Evolutionary conservation across 768 basidiomycete genomes (phyloP).

Genomic region (Lentinula lateritia): DNA sequence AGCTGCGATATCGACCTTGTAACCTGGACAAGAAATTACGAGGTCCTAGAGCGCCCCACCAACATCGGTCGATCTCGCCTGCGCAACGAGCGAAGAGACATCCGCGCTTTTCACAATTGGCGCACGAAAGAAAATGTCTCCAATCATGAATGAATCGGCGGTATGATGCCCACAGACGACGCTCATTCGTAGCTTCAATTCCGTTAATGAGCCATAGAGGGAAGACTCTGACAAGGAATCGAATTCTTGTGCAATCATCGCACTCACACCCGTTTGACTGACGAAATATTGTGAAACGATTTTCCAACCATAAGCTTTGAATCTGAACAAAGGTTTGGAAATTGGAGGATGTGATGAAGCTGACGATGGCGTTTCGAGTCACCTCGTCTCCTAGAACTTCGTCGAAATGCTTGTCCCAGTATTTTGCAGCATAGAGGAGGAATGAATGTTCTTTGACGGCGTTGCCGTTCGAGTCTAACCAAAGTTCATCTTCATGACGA

Average conservation of each 20-base stretch:
- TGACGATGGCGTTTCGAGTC: constrained; percentile 10
- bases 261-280: not conserved
- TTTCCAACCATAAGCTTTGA: constrained; percentile 25
- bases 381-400: constrained; percentile 6
- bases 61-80: constrained; percentile 22
- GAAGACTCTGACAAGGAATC: constrained; percentile 13
- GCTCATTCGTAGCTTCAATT: constrained; percentile 6
- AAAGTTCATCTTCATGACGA: too few species aligned
- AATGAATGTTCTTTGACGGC: constrained; percentile 20
- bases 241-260: not conserved
- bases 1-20: not conserved
- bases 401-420: constrained; percentile 27
- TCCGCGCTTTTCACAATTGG: constrained; percentile 1
- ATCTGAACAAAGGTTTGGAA: constrained; percentile 25
- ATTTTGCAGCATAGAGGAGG: constrained; percentile 22
- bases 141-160: constrained; percentile 20
- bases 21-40: constrained; percentile 18
- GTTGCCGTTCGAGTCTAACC: constrained; percentile 2
- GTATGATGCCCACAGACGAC: constrained; percentile 13
- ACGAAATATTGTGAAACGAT: constrained; percentile 18
- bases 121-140: constrained; percentile 16
- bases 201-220: constrained; percentile 20
- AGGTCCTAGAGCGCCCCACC: constrained; percentile 21
- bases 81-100: constrained; percentile 8
- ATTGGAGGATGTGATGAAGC: constrained; percentile 21